Evolutionary conservation across 768 basidiomycete genomes (phyloP).

Genomic region (Sporobolomyces phaffii): DNA sequence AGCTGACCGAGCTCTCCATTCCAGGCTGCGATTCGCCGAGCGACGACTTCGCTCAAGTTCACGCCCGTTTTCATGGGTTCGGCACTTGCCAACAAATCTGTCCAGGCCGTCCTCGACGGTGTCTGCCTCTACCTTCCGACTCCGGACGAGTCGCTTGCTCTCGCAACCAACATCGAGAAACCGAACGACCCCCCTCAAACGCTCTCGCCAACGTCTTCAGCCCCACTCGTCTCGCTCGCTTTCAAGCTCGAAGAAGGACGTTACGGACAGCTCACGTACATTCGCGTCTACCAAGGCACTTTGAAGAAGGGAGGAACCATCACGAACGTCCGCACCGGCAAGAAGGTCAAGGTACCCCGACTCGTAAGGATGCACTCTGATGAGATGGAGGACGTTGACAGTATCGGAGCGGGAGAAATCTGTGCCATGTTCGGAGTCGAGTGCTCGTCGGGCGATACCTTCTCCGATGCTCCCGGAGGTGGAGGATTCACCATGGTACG

Average conservation of each 20-base stretch:
- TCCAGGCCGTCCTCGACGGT: slow-evolving; percentile 89
- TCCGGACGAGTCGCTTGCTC: slow-evolving; percentile 68
- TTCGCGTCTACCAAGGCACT: slow-evolving; percentile 94
- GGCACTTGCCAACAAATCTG: slow-evolving; percentile 92
- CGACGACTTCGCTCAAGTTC: slow-evolving; percentile 81
- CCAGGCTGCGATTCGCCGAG: slow-evolving; percentile 70
- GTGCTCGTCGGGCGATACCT: slow-evolving; percentile 95
- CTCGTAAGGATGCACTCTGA: slow-evolving; percentile 97
- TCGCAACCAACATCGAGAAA: slow-evolving; percentile 74
- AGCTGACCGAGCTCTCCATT: neutral
- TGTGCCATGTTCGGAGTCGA: slow-evolving; percentile 99
- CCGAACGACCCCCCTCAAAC: slow-evolving; percentile 47
- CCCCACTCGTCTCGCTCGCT: slow-evolving; percentile 81
- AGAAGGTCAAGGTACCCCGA: slow-evolving; percentile 92
- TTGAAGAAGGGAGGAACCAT: slow-evolving; percentile 78
- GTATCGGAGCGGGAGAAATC: slow-evolving; percentile 94
- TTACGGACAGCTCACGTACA: slow-evolving; percentile 95
- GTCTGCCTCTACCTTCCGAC: slow-evolving; percentile 91
- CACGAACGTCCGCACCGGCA: slow-evolving; percentile 87
- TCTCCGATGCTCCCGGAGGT: slow-evolving; percentile 70
- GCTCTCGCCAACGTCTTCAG: slow-evolving; percentile 59
- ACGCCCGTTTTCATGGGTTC: slow-evolving; percentile 95
- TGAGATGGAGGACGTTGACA: slow-evolving; percentile 98
- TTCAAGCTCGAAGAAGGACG: slow-evolving; percentile 98
- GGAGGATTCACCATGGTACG: slow-evolving; percentile 79